A percentile compares a stretch with the other conserved stretches of the same genome.
Conservation (phyloP, 345 rosid genomes). For the Citrus medica region DNA sequence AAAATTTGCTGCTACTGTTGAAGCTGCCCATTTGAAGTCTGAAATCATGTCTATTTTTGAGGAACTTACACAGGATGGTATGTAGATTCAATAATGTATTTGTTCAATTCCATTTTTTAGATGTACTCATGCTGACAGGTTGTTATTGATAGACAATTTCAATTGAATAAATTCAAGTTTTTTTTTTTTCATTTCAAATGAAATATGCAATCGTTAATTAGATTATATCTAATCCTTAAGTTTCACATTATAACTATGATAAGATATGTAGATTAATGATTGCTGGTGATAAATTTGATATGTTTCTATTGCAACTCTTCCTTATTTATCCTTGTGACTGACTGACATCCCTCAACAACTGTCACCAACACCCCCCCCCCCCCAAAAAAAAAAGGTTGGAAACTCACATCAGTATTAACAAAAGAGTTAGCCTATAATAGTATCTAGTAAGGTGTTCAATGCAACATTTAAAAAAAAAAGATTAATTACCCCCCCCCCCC, state of each 20-base stretch:
- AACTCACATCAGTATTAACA: not conserved
- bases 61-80: slow-evolving; percentile 80
- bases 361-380: no score
- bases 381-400: not conserved
- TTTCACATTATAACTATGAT: not conserved
- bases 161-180: not conserved
- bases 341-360: not conserved
- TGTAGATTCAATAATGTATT: not conserved
- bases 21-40: slow-evolving; percentile 57
- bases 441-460: not conserved
- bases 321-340: not conserved
- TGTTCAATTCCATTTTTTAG: not conserved
- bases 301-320: not conserved
- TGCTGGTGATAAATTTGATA: not conserved
- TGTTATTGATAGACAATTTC: not conserved
- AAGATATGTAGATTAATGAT: not conserved
- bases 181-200: not conserved
- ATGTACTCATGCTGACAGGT: not conserved
- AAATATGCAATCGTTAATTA: not conserved
- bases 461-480: not conserved
- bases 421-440: not conserved
- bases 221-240: not conserved
- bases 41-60: slow-evolving; percentile 77
- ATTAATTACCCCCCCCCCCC: not conserved
- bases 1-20: slow-evolving; percentile 78